Conservation (phyloP, 305 asterid genomes). For the Fraxinus dipetala region DNA sequence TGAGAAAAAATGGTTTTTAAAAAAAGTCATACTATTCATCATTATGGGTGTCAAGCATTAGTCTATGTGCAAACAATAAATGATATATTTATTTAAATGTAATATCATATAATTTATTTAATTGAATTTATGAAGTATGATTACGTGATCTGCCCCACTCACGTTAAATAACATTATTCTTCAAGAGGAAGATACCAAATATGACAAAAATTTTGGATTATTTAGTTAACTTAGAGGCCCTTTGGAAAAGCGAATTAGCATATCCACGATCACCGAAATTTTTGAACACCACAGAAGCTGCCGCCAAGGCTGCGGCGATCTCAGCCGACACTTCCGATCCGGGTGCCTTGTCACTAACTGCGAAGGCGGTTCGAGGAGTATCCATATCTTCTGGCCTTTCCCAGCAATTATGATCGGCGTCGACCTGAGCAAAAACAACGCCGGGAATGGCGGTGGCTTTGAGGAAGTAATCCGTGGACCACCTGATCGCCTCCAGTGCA, state of each 20-base stretch:
- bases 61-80: no score
- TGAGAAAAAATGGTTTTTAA: no score
- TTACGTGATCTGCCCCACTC: no score
- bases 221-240: slow-evolving; percentile 31
- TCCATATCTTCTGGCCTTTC: slow-evolving; percentile 71
- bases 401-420: slow-evolving; percentile 64
- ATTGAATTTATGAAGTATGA: no score
- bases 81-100: no score
- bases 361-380: slow-evolving; percentile 54
- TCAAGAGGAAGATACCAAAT: no score
- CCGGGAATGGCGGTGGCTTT: slow-evolving; percentile 35
- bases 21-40: no score
- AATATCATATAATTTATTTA: no score
- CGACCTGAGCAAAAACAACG: slow-evolving; percentile 39
- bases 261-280: slow-evolving; percentile 30
- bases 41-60: no score
- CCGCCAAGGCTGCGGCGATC: slow-evolving; percentile 66
- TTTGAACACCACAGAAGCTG: slow-evolving; percentile 44
- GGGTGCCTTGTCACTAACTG: slow-evolving; percentile 35
- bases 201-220: no score
- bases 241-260: slow-evolving; percentile 30
- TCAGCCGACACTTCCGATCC: slow-evolving; percentile 71
- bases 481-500: slow-evolving; percentile 51
- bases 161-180: no score
- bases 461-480: slow-evolving; percentile 72